These are phyloP conservation scores for Kwoniella europaea DNA, from an alignment of 768 basidiomycete genomes.

Conservation along the genomic window DNA sequence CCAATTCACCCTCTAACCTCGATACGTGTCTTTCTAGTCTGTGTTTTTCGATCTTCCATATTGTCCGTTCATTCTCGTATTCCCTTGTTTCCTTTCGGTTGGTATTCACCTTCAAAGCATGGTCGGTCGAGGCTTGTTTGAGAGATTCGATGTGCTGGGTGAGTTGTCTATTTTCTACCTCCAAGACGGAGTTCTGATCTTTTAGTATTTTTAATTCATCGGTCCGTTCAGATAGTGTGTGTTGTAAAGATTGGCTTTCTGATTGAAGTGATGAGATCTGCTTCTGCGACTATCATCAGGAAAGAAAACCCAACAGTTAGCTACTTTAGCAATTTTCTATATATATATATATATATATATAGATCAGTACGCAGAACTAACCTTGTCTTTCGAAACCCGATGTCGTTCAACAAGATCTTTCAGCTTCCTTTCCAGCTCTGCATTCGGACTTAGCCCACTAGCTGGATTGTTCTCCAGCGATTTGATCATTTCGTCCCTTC, in stretches of 20 bases:
- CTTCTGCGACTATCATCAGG: slow-evolving; percentile 4
- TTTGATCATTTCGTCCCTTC: slow-evolving; percentile 34
- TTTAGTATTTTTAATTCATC: neutral
- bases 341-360: too few relatives aligned
- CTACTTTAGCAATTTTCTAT: too few relatives aligned
- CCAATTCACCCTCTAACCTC: neutral
- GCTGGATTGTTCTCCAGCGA: neutral
- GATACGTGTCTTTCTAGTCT: slow-evolving; percentile 13
- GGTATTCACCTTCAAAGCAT: neutral
- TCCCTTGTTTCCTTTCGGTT: slow-evolving; percentile 9
- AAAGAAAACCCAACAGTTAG: too few relatives aligned
- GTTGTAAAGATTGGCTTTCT: slow-evolving; percentile 8
- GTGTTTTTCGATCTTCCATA: slow-evolving; percentile 18
- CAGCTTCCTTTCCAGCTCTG: slow-evolving; percentile 27
- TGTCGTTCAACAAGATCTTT: slow-evolving; percentile 29
- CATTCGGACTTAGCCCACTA: neutral
- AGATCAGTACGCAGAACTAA: neutral
- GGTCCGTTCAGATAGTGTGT: neutral
- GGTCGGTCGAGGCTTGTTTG: neutral
- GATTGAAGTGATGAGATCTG: neutral
- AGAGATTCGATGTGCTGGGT: slow-evolving; percentile 5
- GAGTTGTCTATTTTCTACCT: slow-evolving; percentile 6
- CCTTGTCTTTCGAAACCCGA: slow-evolving; percentile 30
- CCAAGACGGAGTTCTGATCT: neutral
- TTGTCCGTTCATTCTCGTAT: slow-evolving; percentile 4